Evolutionary conservation across 75 land plant species (phyloP).

Genomic region (Cupressus sempervirens): DNA sequence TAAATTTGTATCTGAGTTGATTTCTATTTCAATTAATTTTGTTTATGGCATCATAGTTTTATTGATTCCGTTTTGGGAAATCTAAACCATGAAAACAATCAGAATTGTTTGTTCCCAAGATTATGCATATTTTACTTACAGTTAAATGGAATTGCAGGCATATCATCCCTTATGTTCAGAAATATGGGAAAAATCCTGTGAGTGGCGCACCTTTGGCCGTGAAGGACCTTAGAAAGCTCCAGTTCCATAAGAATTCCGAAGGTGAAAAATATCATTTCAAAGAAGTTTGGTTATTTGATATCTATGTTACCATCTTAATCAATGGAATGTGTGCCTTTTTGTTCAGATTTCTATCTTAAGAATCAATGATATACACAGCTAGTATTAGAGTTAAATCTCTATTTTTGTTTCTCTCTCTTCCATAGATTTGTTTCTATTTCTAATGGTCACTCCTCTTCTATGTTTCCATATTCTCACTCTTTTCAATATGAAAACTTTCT

Average conservation of each 20-base stretch:
- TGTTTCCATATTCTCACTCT: no score
- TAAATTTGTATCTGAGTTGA: background rate
- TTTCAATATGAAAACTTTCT: no score
- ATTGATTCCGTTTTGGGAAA: background rate
- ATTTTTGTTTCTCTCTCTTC: no score
- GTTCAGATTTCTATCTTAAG: background rate
- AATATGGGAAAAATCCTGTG: conserved; percentile 85
- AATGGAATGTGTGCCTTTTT: background rate
- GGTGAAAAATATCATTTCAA: conserved; percentile 29
- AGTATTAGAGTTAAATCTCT: no score
- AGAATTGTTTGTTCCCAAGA: background rate
- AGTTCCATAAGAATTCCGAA: conserved; percentile 91
- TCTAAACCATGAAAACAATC: background rate
- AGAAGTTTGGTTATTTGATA: conserved; percentile 1
- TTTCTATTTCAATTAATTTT: background rate
- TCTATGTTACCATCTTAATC: background rate
- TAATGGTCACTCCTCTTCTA: no score
- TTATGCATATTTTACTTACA: background rate
- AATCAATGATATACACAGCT: background rate
- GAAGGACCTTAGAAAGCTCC: conserved; percentile 79
- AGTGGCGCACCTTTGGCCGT: conserved; percentile 63
- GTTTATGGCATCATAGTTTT: background rate
- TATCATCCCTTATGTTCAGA: conserved; percentile 77
- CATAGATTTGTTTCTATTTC: no score
- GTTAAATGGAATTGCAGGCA: conserved; percentile 47